A percentile compares a stretch with the other conserved stretches of the same genome.
Evolutionary conservation across 2,329 filamentous ascomycete genomes (phyloP).

Genomic region (Clarireedia monteithiana): DNA sequence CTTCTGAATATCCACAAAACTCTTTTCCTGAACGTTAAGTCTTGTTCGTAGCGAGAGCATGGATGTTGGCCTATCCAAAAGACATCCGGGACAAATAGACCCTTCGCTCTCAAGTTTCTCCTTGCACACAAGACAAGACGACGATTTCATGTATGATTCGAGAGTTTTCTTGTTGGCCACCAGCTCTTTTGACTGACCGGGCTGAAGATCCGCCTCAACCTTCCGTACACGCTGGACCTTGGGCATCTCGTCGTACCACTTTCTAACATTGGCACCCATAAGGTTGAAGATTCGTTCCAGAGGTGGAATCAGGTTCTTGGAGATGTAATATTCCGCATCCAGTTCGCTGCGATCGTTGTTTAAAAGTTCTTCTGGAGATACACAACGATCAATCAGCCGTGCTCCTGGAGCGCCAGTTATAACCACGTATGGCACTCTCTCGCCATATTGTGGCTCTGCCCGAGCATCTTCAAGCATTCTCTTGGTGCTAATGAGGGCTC

Average conservation of each 20-base stretch:
- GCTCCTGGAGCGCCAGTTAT: conserved; percentile 81
- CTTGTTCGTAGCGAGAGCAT: conserved; percentile 56
- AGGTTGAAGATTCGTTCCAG: conserved; percentile 95
- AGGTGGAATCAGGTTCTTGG: conserved; percentile 89
- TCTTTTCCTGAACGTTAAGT: conserved; percentile 55
- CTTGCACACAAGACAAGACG: conserved; percentile 69
- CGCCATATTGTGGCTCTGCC: conserved; percentile 87
- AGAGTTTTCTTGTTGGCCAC: conserved; percentile 54
- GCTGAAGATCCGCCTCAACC: conserved; percentile 22
- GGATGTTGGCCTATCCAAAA: conserved; percentile 46
- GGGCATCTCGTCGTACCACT: conserved; percentile 96
- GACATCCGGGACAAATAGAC: conserved; percentile 53
- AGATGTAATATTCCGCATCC: conserved; percentile 95
- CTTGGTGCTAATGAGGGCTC: conserved; percentile 79
- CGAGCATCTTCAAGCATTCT: conserved; percentile 82
- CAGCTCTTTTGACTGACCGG: conserved; percentile 33
- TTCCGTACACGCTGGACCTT: conserved; percentile 72
- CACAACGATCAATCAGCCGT: conserved; percentile 79
- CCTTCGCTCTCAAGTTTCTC: conserved; percentile 36
- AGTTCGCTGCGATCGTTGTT: conserved; percentile 69
- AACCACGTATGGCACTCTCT: conserved; percentile 91
- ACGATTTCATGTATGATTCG: conserved; percentile 86
- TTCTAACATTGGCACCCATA: conserved; percentile 80
- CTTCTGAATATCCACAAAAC: conserved; percentile 53
- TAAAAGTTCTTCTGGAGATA: conserved; percentile 77